Percentiles rank a stretch among this genome's conserved stretches.
Conservation (phyloP, 2,329 filamentous ascomycete species). For the Rhytidhysteron rufulum region DNA sequence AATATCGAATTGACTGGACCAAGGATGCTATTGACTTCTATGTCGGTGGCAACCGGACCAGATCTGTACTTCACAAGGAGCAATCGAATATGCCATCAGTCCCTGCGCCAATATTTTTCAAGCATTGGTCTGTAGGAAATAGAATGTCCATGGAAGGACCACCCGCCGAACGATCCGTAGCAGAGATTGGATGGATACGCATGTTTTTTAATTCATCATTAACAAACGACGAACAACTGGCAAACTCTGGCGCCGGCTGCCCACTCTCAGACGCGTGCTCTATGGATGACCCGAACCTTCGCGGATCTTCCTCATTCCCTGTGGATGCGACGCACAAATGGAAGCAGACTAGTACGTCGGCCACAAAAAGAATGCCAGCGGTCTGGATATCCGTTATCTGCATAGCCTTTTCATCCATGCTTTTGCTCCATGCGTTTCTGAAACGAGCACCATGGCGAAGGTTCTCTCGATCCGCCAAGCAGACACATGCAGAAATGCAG, state of each 20-base stretch:
- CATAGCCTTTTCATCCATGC: conserved; percentile 22
- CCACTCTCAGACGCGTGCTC: conserved; percentile 28
- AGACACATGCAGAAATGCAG: conserved; percentile 8
- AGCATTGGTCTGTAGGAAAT: conserved; percentile 49
- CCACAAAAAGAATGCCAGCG: conserved; percentile 24
- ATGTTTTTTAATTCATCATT: conserved; percentile 49
- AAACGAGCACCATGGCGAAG: conserved; percentile 17
- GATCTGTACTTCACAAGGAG: conserved; percentile 29
- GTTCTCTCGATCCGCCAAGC: too few relatives aligned
- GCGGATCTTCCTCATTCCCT: conserved; percentile 26
- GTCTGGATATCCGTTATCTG: conserved; percentile 30
- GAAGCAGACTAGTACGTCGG: conserved; percentile 23
- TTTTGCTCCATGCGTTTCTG: conserved; percentile 28
- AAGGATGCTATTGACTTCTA: conserved; percentile 41
- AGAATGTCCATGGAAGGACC: conserved; percentile 44
- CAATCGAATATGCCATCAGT: conserved; percentile 35
- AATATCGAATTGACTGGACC: conserved; percentile 49
- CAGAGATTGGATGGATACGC: conserved; percentile 45
- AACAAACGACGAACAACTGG: conserved; percentile 27
- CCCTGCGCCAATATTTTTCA: conserved; percentile 42
- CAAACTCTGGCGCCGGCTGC: conserved; percentile 28
- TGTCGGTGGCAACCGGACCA: conserved; percentile 35
- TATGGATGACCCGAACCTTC: conserved; percentile 31
- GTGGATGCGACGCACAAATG: conserved; percentile 21
- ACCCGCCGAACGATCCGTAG: conserved; percentile 35